Percentiles rank a stretch among this genome's conserved stretches.
Evolutionary conservation across 2,329 filamentous ascomycete species (phyloP).

Genomic region (Aspergillus sojae): DNA sequence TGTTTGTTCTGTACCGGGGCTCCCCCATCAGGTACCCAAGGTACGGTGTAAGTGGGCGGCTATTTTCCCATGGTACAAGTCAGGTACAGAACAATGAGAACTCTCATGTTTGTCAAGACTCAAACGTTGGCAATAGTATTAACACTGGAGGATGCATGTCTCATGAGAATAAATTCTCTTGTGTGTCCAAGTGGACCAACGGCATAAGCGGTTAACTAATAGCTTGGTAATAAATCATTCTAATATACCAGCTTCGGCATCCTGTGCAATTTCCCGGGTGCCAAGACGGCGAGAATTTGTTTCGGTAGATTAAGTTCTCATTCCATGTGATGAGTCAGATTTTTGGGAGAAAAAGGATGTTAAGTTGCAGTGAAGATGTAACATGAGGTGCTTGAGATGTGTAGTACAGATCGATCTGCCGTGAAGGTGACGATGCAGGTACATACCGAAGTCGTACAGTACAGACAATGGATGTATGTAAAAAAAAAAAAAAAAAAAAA

Average conservation of each 20-base stretch:
- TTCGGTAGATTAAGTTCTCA: slow-evolving; percentile 1
- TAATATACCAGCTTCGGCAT: background rate
- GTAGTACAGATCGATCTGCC: background rate
- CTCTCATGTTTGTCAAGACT: no score
- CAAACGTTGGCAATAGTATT: no score
- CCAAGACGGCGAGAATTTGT: background rate
- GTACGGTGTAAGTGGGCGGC: background rate
- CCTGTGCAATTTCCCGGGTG: background rate
- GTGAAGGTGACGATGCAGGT: background rate
- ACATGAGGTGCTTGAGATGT: background rate
- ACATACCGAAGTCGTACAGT: background rate
- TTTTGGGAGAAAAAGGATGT: background rate
- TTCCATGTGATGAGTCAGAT: background rate
- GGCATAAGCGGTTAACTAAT: background rate
- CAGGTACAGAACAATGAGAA: background rate
- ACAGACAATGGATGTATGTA: no score
- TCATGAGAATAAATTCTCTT: background rate
- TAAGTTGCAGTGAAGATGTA: background rate
- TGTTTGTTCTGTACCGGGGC: background rate
- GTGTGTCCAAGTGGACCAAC: background rate
- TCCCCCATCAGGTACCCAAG: background rate
- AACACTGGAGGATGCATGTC: background rate
- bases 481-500: no score
- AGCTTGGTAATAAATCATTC: background rate
- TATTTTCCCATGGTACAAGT: background rate